Base-by-base conservation (phyloP, 202 grass and related monocot genomes). In the Cymbopogon flexuosus region DNA sequence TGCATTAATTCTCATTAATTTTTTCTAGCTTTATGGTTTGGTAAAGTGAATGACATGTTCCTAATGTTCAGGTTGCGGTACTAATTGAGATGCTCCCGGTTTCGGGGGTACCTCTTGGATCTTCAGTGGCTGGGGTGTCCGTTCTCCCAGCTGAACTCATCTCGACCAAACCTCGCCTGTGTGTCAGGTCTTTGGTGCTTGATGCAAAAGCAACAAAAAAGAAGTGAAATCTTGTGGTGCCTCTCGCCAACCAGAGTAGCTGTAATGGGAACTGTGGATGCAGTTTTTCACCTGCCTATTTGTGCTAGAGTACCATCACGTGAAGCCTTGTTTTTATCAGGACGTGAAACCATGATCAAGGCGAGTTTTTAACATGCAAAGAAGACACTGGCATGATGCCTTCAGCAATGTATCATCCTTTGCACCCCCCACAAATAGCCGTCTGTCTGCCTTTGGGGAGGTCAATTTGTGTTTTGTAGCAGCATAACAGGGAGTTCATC, bases 131-230 rank as follows among this genome's bases (percentile, higher is more conserved):
- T 49, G 96, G 92, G 52, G 90, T 99, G 29, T 91, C 87, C 43
- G 84, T 98, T 88, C 90, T 99, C 45, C 92, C 90, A 76, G 82
- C 84, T 39, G 90, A 95, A 70, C 84, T 99, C 52, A 74, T 99
- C 84, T 84, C 90, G 33, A 85, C 90, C 72, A 99, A 99, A 73
- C 92, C 92, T 80, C 86, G 90, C 58, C 86, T 99, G 18, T 87
- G 75, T 35, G 83, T 98, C 41, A 95, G 82, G 82, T 84, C 90
- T 56, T 88, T 98, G 71, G 72, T 80, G 56, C 86, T 78, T 68
- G 90, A 95, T 82, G 62, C 77, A 67, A 91, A 93, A 76, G 41
- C 79, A 51, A 82, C 68, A 76, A 91, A 88, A 33, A 79, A 72
- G 72, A 89, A 85, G 65, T 93, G 83, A 86, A 56, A 5, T 12